Base-by-base conservation (phyloP, 352 stramenopile genomes). In the Thalassiosira hispida region DNA sequence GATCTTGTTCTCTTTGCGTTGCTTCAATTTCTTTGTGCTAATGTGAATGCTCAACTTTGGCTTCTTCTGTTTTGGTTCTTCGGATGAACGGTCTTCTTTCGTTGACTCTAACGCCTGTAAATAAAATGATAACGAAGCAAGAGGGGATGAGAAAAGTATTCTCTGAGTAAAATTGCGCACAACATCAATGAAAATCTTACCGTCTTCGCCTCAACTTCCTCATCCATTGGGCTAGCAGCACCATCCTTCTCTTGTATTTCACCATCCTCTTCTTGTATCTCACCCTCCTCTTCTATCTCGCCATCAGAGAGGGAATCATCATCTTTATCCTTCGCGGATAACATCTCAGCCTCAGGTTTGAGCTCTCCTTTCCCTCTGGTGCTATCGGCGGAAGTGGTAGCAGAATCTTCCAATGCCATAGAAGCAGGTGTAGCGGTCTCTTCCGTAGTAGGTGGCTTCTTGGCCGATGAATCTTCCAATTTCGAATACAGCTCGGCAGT, bases 41-140 rank as follows among this genome's bases (percentile, higher is more conserved):
- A 79, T 72, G 18, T 79, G 63, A 55, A 79, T 79, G 40, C 42
- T 69, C 25, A 79, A 40, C 51, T 79, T 79, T 38, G 60, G 61
- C 61, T 79, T 79, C 71, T 79, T 79, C 22, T 49, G 7, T 20
- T 72, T 38, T 31, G 53, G 27, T 46, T 70, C 46, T 23, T 38
- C 18, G 18, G 20, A 49, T 5, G 16, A 16, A 49, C 5, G 4
- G 11, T 4, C 6, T 49, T 16, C n/a, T 25, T 38, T 35, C 33
- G 20, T 62, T 44, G 53, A 25, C 25, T 62, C 53, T 1, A n/a
- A 62, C 40, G 53, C 44, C 53, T 62, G 12, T 1, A 2, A 14
- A 62, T 35, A 38, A 29, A 2, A 55, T 55, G 23, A 11, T 23
- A 29, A 59, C 8, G 49, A 33, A 59, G 20, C 4, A n/a, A 4